Base-by-base conservation (phyloP, 2,329 filamentous ascomycete species). In the Samsoniella hepiali region DNA sequence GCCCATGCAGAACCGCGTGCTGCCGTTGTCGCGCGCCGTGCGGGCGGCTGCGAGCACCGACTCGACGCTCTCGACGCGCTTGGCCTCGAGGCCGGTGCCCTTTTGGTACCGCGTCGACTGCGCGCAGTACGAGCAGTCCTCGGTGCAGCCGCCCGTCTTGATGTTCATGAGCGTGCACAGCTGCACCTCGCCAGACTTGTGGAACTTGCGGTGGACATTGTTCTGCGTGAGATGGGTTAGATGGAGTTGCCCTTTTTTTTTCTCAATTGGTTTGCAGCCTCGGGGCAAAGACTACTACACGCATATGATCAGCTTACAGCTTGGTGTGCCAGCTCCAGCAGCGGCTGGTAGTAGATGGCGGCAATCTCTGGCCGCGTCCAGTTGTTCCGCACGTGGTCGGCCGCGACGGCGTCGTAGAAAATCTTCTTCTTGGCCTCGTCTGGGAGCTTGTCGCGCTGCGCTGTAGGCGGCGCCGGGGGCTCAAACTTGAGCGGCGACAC, bases 151-250 rank as follows among this genome's bases (percentile, higher is more conserved):
- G 62, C 93, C 93, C 9, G 91, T 96, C 75, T 97, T 97, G 81
- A 97, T 97, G 81, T 96, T 96, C 91, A 96, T 96, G 64, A 97
- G 82, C 0, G 93, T 97, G 80, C 93, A 97, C 77, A 96, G 89
- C 77, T 97, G 93, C 67, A 97, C 91, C 34, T 91, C 88, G 54
- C 88, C 82, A 7, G 93, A 91, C 72, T 91, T 85, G 78, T 96
- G 93, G 80, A 96, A 96, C 69, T 89, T 88, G 53, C 91, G 88
- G 77, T 97, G 93, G 63, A 96, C 79, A 42, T 83, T 84, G 68
- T 86, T 87, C 91, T 95, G 68, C 15, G 38, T 40, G 8, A 13
- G 1, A 40, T 29, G 50, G 27, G 54, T 49, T 34, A 53, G 51
- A 31, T 22, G 22, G 22, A 22, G 22, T 49, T 32, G 31, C 17